phyloP scores from a whole-genome alignment of 192 early-diverging fungal genomes.

The Entophlyctis luteolus region DNA sequence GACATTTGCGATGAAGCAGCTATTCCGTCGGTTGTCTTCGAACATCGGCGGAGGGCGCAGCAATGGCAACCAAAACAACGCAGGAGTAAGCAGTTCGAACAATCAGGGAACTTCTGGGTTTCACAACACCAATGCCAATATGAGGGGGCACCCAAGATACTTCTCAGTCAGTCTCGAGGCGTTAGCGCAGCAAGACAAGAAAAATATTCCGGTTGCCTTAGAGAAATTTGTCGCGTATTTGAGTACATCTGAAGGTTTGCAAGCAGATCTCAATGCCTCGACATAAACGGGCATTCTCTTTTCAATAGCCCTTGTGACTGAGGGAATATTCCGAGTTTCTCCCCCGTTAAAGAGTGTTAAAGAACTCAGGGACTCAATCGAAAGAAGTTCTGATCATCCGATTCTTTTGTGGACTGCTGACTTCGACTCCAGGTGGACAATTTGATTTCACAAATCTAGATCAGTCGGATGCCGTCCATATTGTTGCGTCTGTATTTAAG shows the following conservation, averaged over 20 bases:
- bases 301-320: constrained; percentile 29
- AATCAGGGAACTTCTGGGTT: no score
- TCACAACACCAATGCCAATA: no score
- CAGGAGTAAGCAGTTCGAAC: no score
- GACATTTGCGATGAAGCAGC: not conserved
- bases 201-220: constrained; percentile 32
- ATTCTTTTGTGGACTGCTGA: not conserved
- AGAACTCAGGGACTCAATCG: constrained; percentile 35
- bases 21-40: no score
- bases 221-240: constrained; percentile 37
- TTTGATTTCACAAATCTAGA: constrained; percentile 29
- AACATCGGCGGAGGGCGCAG: constrained; percentile 30
- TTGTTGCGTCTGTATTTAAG: constrained; percentile 41
- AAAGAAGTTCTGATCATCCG: constrained; percentile 35
- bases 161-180: no score
- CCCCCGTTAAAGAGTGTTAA: constrained; percentile 33
- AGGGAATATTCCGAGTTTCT: constrained; percentile 41
- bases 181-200: no score
- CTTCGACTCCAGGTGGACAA: constrained; percentile 6
- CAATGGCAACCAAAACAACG: constrained; percentile 40
- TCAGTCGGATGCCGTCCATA: constrained; percentile 23
- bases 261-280: not conserved
- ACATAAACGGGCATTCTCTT: not conserved
- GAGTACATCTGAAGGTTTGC: constrained; percentile 23
- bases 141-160: no score